Evolutionary conservation across 129 eudicot genomes (phyloP).

Genomic region (Kitagawia praeruptora): DNA sequence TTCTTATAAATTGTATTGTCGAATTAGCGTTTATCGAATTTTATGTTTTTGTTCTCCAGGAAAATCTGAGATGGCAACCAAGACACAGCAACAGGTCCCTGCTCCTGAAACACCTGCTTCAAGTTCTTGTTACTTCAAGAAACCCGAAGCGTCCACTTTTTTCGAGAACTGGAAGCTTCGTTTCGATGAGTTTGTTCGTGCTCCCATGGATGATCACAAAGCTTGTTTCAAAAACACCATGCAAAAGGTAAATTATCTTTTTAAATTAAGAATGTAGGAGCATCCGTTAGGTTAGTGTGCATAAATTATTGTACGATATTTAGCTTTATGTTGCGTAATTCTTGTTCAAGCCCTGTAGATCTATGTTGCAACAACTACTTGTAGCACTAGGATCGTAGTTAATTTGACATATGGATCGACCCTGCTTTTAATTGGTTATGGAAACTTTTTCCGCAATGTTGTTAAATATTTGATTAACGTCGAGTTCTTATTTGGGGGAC

Average conservation of each 20-base stretch:
- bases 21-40: no score
- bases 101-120: background rate
- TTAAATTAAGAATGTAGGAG: background rate
- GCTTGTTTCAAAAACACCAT: conserved; percentile 57
- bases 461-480: no score
- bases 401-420: background rate
- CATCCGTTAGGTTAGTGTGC: background rate
- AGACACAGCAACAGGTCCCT: background rate
- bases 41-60: background rate
- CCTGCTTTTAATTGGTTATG: background rate
- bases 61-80: background rate
- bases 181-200: conserved; percentile 43
- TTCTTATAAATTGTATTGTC: background rate
- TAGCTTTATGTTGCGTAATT: background rate
- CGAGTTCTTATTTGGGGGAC: no score
- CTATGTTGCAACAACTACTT: background rate
- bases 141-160: background rate
- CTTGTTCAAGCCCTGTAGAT: background rate
- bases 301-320: no score
- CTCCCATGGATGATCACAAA: conserved; percentile 77
- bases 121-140: background rate
- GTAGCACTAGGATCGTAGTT: background rate
- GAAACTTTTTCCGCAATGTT: no score
- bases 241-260: conserved; percentile 29
- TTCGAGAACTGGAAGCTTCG: background rate